These are phyloP conservation scores for Heritiera littoralis DNA, from an alignment of 345 rosid genomes.

Conservation along the genomic window DNA sequence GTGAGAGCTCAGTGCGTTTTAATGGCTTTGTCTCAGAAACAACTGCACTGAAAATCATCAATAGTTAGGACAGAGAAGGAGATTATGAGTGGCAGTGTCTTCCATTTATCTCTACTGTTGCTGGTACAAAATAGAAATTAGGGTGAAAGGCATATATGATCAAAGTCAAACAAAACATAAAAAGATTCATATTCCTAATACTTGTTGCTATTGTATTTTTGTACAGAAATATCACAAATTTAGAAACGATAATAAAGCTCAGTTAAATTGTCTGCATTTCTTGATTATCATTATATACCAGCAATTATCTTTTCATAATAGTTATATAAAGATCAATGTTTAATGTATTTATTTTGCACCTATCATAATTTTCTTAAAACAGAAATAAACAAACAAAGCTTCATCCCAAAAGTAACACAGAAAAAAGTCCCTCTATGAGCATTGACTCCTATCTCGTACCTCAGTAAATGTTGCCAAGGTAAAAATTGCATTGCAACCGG, in stretches of 20 bases:
- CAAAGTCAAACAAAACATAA: neutral
- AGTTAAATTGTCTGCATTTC: neutral
- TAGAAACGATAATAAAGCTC: neutral
- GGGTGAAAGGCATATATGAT: neutral
- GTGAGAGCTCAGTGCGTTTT: conserved; percentile 54
- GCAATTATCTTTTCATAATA: neutral
- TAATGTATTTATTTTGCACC: neutral
- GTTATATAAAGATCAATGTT: neutral
- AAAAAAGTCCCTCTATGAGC: neutral
- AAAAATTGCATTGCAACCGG: neutral
- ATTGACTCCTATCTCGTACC: neutral
- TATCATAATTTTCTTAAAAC: neutral
- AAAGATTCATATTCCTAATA: neutral
- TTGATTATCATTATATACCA: neutral
- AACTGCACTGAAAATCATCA: conserved; percentile 68
- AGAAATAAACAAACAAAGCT: neutral
- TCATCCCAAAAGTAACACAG: neutral
- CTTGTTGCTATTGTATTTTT: neutral
- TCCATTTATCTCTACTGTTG: neutral
- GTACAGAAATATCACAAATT: neutral
- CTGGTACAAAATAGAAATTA: neutral
- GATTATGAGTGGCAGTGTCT: neutral
- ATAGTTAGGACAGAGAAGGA: conserved; percentile 33
- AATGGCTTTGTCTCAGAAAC: conserved; percentile 65
- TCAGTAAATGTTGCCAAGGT: neutral